These are phyloP conservation scores for Wickerhamiella nectarea DNA, from an alignment of 805 yeast genomes.

Conservation along the genomic window DNA sequence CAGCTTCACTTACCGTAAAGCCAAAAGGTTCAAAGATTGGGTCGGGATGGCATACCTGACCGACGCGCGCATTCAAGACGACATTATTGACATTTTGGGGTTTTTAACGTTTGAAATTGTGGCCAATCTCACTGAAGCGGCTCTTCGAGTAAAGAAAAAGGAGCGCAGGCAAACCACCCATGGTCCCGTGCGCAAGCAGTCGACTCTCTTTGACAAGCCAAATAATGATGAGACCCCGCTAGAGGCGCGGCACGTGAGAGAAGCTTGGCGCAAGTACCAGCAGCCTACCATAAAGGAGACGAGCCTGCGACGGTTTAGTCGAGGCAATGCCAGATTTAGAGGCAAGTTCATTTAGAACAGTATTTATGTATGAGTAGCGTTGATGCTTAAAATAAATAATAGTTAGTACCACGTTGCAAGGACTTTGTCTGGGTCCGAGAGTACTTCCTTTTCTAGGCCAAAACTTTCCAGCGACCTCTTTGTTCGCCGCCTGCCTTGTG, in stretches of 20 bases:
- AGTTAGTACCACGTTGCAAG: neutral
- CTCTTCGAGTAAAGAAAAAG: constrained; percentile 60
- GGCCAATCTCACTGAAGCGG: constrained; percentile 85
- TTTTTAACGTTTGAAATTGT: constrained; percentile 94
- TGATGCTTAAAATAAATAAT: neutral
- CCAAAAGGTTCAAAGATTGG: constrained; percentile 94
- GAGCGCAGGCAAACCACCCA: constrained; percentile 27
- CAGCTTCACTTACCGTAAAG: constrained; percentile 85
- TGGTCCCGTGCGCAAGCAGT: constrained; percentile 7
- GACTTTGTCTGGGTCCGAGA: constrained; percentile 1
- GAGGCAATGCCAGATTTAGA: constrained; percentile 14
- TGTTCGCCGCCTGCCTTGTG: constrained; percentile 10
- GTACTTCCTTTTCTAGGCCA: constrained; percentile 12
- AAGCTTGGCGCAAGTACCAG: constrained; percentile 18
- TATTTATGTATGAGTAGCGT: neutral
- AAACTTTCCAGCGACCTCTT: constrained; percentile 17
- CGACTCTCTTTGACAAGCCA: constrained; percentile 15
- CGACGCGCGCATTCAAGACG: constrained; percentile 88
- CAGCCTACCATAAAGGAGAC: constrained; percentile 11
- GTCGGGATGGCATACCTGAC: constrained; percentile 72
- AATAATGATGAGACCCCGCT: constrained; percentile 19
- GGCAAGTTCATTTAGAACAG: constrained; percentile 12
- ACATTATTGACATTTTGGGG: constrained; percentile 89
- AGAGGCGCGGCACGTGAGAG: constrained; percentile 18
- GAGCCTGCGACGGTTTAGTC: constrained; percentile 15